Base-by-base conservation (phyloP, 306 rosid genomes). In the Fagus crenata region DNA sequence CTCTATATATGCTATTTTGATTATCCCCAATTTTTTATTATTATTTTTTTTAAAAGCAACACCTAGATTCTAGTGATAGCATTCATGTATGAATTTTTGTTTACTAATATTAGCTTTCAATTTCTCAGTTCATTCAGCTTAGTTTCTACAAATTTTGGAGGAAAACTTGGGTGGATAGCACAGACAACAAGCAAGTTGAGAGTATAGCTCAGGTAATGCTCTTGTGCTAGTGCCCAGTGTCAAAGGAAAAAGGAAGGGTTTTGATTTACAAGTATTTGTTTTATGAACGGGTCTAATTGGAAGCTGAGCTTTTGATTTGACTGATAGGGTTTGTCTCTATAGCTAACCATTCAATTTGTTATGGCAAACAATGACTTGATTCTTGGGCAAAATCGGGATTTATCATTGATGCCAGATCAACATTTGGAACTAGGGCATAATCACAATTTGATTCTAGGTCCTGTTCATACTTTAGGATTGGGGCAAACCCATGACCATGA, bases 361-460 rank as follows among this genome's bases (percentile, higher is more conserved):
- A 86, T 86, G 87, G 81, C 78, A 36, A 84, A 69, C 70, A 73
- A 81, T 49, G 77, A 72, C 67, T 63, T 75, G 43, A 39, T 78
- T 61, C 35, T 78, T 1, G 81, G 84, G 56, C 80, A 83, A 76
- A 72, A 61, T 78, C 77, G 37, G 39, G n/a, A 42, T 54, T 41
- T 64, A 46, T 31, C 76, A 4, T 22, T 74, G 49, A 53, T 77
- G 63, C 59, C 78, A 17, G 59, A 43, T 56, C 49, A 55, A 53
- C 67, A 65, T 28, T 54, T 83, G 71, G 84, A 15, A 65, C 18
- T 65, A 53, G 73, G 68, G 53, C 84, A 75, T 58, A 39, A 8
- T 59, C 72, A 58, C 71, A 73, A 79, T 75, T 15, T 74, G 70
- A 68, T 54, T 53, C 11, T 40, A 12, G 58, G 49, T 14, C 15